Evolutionary conservation across 768 basidiomycete species (phyloP).

Genomic region (Suillus clintonianus): DNA sequence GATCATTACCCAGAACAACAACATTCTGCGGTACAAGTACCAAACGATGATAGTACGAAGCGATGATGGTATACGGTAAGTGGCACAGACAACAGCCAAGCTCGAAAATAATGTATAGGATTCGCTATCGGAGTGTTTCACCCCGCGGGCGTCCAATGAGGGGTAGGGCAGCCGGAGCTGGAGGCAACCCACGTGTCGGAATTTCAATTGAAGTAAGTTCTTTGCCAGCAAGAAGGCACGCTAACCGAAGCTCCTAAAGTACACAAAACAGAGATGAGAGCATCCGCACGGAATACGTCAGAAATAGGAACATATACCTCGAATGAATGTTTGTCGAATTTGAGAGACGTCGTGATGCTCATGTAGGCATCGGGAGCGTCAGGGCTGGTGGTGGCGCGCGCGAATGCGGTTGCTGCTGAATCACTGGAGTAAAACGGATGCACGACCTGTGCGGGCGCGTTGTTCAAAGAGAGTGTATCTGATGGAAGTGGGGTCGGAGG

Average conservation of each 20-base stretch:
- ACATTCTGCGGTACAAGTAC: background rate
- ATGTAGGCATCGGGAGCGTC: slow-evolving; percentile 34
- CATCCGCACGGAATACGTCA: background rate
- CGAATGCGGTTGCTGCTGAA: slow-evolving; percentile 21
- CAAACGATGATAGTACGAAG: background rate
- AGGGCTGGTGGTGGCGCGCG: slow-evolving; percentile 9
- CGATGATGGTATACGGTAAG: background rate
- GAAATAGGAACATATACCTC: slow-evolving; percentile 39
- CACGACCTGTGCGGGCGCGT: background rate
- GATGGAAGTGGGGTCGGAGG: slow-evolving; percentile 11
- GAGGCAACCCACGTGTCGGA: slow-evolving; percentile 23
- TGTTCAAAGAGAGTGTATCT: background rate
- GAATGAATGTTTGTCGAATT: slow-evolving; percentile 46
- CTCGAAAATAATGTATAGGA: slow-evolving; percentile 19
- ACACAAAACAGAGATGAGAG: background rate
- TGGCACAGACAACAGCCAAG: background rate
- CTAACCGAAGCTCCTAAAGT: slow-evolving; percentile 53
- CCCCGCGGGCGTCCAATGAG: slow-evolving; percentile 33
- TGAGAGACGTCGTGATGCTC: slow-evolving; percentile 37
- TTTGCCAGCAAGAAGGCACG: slow-evolving; percentile 41
- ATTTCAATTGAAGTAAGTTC: slow-evolving; percentile 46
- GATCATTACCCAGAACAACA: background rate
- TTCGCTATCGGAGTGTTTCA: slow-evolving; percentile 27
- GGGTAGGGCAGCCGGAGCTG: slow-evolving; percentile 22
- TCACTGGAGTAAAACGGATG: slow-evolving; percentile 28